Evolutionary conservation across 2,329 filamentous ascomycete species (phyloP).

Genomic region (Leptographium lundbergii): DNA sequence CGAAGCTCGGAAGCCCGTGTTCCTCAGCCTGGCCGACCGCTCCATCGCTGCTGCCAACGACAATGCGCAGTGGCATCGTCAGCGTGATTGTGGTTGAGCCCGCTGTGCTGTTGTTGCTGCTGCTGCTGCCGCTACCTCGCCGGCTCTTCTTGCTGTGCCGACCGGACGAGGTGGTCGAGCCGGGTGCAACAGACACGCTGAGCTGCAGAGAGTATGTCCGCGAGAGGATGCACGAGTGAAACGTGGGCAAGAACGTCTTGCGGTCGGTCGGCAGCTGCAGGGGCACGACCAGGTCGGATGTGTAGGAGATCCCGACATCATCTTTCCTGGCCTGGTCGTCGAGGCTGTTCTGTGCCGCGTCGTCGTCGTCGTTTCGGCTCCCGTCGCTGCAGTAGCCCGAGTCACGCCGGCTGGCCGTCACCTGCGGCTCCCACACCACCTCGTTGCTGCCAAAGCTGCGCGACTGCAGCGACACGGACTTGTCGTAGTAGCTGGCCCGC

Average conservation of each 20-base stretch:
- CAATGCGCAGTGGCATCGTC: slow-evolving; percentile 8
- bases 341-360: neutral
- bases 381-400: slow-evolving; percentile 39
- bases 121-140: slow-evolving; percentile 2
- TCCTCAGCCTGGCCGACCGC: neutral
- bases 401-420: slow-evolving; percentile 28
- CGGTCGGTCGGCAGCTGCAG: slow-evolving; percentile 32
- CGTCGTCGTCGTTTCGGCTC: neutral
- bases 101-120: neutral
- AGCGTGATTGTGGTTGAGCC: slow-evolving; percentile 3
- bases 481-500: slow-evolving; percentile 33
- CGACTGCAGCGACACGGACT: slow-evolving; percentile 27
- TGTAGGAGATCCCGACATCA: slow-evolving; percentile 20
- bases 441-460: slow-evolving; percentile 17
- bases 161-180: slow-evolving; percentile 21
- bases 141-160: slow-evolving; percentile 17
- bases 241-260: slow-evolving; percentile 41
- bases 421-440: slow-evolving; percentile 28
- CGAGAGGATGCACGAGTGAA: slow-evolving; percentile 44
- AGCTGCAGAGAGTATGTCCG: slow-evolving; percentile 41
- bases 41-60: slow-evolving; percentile 3
- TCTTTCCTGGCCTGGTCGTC: neutral
- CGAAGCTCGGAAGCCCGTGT: slow-evolving; percentile 34
- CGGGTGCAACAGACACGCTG: slow-evolving; percentile 25
- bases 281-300: slow-evolving; percentile 32